phyloP scores from a whole-genome alignment of 169 alveolate species.

The Perkinsus marinus region DNA sequence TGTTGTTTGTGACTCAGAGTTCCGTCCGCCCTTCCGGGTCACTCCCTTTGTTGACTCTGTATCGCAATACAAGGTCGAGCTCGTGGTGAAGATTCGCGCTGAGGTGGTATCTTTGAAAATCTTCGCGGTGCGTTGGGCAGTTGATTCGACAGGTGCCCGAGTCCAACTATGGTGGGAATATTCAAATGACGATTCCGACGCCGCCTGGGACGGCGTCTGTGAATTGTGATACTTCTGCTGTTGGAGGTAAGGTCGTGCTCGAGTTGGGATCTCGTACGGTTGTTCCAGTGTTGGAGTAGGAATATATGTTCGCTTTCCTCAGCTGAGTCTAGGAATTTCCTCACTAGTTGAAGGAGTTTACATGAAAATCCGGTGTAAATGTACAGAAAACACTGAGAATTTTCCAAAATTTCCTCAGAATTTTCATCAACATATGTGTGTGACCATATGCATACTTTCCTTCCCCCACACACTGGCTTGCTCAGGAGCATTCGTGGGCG shows the following conservation, averaged over 20 bases:
- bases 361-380: no score
- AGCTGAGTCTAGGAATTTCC: no score
- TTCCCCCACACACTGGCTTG: no score
- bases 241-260: not conserved
- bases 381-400: no score
- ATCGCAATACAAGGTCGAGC: slow-evolving; percentile 40
- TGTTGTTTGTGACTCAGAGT: no score
- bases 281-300: no score
- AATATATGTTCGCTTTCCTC: no score
- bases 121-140: not conserved
- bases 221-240: slow-evolving; percentile 32
- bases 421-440: no score
- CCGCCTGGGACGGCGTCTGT: slow-evolving; percentile 54
- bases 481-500: not conserved
- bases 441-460: no score
- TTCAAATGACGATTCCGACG: slow-evolving; percentile 51
- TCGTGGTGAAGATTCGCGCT: slow-evolving; percentile 58
- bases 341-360: no score
- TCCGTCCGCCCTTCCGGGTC: not conserved
- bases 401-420: no score
- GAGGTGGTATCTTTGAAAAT: slow-evolving; percentile 16
- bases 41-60: not conserved
- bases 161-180: slow-evolving; percentile 57
- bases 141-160: slow-evolving; percentile 42
- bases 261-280: not conserved